Evolutionary conservation across 495 filamentous ascomycete species (phyloP), one percentile per base, ranked within the genome.

Genomic region (Penicillium mononematosum): DNA sequence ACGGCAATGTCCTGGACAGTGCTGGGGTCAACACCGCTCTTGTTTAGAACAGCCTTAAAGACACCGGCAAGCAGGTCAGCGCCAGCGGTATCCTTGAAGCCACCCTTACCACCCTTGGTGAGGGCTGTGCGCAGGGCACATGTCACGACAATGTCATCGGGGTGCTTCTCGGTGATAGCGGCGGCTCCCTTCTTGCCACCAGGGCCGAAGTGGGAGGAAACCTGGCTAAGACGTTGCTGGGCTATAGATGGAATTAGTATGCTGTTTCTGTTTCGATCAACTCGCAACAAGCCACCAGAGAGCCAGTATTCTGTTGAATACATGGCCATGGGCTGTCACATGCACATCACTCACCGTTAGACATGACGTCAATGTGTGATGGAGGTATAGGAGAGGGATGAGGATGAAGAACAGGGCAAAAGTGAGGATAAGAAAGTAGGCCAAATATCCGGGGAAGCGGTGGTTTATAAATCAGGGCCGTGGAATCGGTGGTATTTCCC

Each of bases 1-100:
- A 98, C 95, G 45, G 88, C 87, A 58, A 98, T 87, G 69, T 98
- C 94, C 74, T 97, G 89, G 32, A 98, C 89, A 16, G 90, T 78
- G 31, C 71, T 73, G 4, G 94, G 91, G 74, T 96, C 84, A 73
- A 98, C 92, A 34, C 84, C 82, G 51, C 91, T 96, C 65, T 91
- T 89, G 32, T 87, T 74, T 70, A 97, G 78, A 51, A 98, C 79
- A 48, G 83, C 88, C 72, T 83, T 84, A 74, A 97, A 86, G 54
- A 90, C 85, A 64, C 91, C 91, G 36, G 84, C 86, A 65, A 98
- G 87, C 57, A 98, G 80, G 70, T 98, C 92, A 20, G 89, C 82
- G 5, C 88, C 89, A 7, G 82, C 78, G 16, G 93, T 96, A 50
- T 98, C 95, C 82, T 98, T 98, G 81, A 98, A 94, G 31, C 81